A percentile compares a stretch with the other conserved stretches of the same genome.
phyloP scores from a whole-genome alignment of 306 rosid species.

The Spatholobus suberectus region DNA sequence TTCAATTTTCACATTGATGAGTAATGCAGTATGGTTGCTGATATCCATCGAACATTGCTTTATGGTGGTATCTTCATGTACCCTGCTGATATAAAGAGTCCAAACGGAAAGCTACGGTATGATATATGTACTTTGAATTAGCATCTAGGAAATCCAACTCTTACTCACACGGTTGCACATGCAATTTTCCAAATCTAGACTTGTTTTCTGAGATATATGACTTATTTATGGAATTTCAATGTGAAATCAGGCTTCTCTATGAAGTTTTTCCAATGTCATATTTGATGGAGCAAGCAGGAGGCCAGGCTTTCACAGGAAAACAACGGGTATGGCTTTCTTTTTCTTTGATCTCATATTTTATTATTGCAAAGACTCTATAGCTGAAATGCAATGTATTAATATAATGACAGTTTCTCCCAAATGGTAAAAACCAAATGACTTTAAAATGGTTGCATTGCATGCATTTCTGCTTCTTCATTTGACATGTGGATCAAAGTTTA shows the following conservation, averaged over 20 bases:
- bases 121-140: slow-evolving; percentile 17
- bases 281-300: slow-evolving; percentile 96
- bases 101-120: slow-evolving; percentile 86
- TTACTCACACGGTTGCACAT: neutral
- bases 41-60: slow-evolving; percentile 94
- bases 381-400: neutral
- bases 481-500: neutral
- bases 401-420: neutral
- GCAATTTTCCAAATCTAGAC: neutral
- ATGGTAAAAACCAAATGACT: neutral
- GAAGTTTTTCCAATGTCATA: slow-evolving; percentile 97
- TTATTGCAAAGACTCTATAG: neutral
- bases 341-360: neutral
- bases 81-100: slow-evolving; percentile 90
- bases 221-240: neutral
- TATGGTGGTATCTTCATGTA: slow-evolving; percentile 97
- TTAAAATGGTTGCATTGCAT: slow-evolving; percentile 6
- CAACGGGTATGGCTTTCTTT: slow-evolving; percentile 59
- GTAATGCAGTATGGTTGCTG: slow-evolving; percentile 89
- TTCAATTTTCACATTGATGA: neutral
- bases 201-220: neutral
- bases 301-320: slow-evolving; percentile 93
- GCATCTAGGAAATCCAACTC: neutral
- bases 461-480: slow-evolving; percentile 19
- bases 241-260: slow-evolving; percentile 69